phyloP scores from a whole-genome alignment of 2,329 filamentous ascomycete species.

The Penicillium sp. region DNA sequence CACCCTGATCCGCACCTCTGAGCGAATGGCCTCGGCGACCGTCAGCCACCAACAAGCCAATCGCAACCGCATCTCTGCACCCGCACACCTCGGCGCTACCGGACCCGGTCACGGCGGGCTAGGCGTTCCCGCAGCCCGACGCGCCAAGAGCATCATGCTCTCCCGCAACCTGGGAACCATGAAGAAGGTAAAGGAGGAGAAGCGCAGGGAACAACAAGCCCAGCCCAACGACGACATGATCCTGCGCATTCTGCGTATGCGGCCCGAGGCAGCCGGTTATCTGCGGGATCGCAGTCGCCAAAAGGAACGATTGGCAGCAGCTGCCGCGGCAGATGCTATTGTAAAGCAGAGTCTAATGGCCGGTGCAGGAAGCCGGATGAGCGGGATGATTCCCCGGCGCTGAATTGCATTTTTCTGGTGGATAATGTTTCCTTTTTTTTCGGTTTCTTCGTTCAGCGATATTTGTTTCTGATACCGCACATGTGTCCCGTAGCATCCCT shows the following conservation, averaged over 20 bases:
- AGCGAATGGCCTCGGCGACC: constrained; percentile 88
- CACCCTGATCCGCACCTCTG: constrained; percentile 87
- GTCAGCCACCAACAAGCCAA: constrained; percentile 68
- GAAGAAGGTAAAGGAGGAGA: constrained; percentile 92
- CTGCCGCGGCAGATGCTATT: constrained; percentile 88
- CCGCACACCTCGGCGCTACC: constrained; percentile 47
- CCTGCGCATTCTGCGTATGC: constrained; percentile 86
- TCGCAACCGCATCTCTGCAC: constrained; percentile 66
- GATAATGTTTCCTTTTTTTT: neutral
- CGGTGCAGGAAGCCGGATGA: constrained; percentile 52
- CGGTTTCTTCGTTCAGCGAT: constrained; percentile 3
- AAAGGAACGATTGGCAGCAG: constrained; percentile 85
- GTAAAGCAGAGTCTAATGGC: constrained; percentile 81
- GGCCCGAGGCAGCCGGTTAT: constrained; percentile 82
- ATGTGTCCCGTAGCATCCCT: constrained; percentile 8
- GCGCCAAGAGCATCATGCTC: constrained; percentile 76
- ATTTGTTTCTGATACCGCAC: constrained; percentile 4
- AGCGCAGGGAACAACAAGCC: constrained; percentile 88
- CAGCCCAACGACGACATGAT: constrained; percentile 99
- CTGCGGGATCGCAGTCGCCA: constrained; percentile 86
- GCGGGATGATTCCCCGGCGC: constrained; percentile 39
- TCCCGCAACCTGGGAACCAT: constrained; percentile 92
- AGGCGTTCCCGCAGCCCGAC: constrained; percentile 46
- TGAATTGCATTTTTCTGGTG: constrained; percentile 16
- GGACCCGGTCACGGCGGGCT: constrained; percentile 49